These are phyloP conservation scores for Schrenkiella parvula DNA, from an alignment of 345 rosid species.

Conservation along the genomic window DNA sequence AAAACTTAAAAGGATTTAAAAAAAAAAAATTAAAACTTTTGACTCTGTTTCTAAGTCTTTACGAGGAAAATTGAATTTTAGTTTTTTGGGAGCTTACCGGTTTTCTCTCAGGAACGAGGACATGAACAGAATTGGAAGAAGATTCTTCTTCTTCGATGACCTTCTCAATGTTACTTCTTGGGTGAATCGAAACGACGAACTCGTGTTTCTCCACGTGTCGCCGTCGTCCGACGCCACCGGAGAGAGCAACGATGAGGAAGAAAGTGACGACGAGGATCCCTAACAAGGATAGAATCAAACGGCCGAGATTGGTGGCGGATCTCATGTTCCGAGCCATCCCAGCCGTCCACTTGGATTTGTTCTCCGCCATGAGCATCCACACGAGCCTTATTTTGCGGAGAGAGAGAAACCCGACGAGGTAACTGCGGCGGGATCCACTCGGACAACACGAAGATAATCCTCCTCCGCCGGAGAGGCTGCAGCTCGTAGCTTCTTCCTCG, in stretches of 20 bases:
- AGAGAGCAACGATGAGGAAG: constrained; percentile 40
- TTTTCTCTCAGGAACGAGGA: neutral
- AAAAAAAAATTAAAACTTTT: neutral
- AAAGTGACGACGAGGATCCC: constrained; percentile 48
- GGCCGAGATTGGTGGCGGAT: constrained; percentile 46
- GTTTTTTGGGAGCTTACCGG: neutral
- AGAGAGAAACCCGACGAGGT: constrained; percentile 13
- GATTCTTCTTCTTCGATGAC: neutral
- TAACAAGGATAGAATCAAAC: constrained; percentile 39
- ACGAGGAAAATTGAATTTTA: no score
- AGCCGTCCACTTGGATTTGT: constrained; percentile 41
- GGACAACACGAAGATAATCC: constrained; percentile 12
- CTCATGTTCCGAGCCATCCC: constrained; percentile 42
- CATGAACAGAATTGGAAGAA: constrained; percentile 8
- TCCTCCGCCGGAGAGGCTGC: neutral
- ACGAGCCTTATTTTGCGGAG: constrained; percentile 24
- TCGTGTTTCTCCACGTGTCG: constrained; percentile 21
- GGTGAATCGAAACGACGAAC: constrained; percentile 16
- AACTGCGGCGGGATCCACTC: constrained; percentile 21
- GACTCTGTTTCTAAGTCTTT: neutral
- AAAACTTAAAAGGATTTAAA: no score
- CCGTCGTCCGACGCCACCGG: constrained; percentile 15
- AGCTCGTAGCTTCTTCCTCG: constrained; percentile 40
- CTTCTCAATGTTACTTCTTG: constrained; percentile 32
- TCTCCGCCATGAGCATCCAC: constrained; percentile 44